phyloP scores from a whole-genome alignment of 345 rosid genomes.

The Brassica napus region DNA sequence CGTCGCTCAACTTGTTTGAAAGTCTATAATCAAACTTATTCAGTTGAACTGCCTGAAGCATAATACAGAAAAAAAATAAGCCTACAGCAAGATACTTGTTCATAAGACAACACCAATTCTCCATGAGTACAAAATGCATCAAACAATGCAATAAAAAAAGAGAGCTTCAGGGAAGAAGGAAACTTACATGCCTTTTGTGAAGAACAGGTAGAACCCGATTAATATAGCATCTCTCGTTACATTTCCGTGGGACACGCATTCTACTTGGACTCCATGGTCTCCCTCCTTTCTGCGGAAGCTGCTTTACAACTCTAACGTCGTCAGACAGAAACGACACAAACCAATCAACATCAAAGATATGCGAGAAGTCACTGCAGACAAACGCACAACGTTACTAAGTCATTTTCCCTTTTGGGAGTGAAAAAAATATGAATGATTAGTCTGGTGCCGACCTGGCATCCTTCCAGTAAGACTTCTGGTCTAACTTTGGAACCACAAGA shows the following conservation, averaged over 20 bases:
- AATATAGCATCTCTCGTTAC: constrained; percentile 85
- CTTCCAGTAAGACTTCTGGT: too few species aligned
- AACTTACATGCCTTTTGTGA: constrained; percentile 99
- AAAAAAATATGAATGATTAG: not conserved
- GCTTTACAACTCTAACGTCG: constrained; percentile 85
- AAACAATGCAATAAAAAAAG: constrained; percentile 1
- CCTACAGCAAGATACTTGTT: constrained; percentile 10
- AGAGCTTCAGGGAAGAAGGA: constrained; percentile 39
- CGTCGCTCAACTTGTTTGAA: constrained; percentile 79
- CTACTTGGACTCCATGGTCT: constrained; percentile 53
- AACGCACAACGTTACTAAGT: not conserved
- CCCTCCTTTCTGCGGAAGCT: constrained; percentile 75
- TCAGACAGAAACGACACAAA: constrained; percentile 68
- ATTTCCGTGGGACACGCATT: constrained; percentile 98
- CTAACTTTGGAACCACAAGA: too few species aligned
- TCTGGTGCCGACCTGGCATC: not conserved
- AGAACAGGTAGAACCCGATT: constrained; percentile 93
- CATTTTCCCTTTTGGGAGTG: not conserved
- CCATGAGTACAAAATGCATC: not conserved
- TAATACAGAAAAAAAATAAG: constrained; percentile 27
- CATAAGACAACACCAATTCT: constrained; percentile 5
- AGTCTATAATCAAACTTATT: constrained; percentile 92
- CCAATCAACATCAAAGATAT: constrained; percentile 85
- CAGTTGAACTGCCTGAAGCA: not conserved
- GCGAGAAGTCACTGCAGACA: constrained; percentile 76